These are phyloP conservation scores for Juncus effusus DNA, from an alignment of 176 grass and related monocot genomes.

Conservation along the genomic window DNA sequence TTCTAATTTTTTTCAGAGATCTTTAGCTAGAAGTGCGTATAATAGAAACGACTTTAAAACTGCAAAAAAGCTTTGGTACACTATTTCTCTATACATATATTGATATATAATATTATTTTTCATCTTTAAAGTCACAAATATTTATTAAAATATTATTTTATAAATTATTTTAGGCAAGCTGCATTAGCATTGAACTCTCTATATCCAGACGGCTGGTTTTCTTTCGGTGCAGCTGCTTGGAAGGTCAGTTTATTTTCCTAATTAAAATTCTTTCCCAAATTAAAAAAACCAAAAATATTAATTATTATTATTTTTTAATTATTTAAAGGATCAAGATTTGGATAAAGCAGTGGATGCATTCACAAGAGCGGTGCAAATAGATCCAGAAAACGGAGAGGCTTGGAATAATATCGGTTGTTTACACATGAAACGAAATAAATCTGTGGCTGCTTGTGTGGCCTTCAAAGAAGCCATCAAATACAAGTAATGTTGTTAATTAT, in stretches of 20 bases:
- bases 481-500: constrained; percentile 23
- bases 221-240: constrained; percentile 81
- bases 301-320: constrained; percentile 13
- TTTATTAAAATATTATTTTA: not conserved
- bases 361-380: constrained; percentile 85
- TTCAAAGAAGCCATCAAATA: constrained; percentile 96
- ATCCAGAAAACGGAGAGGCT: constrained; percentile 99
- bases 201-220: constrained; percentile 94
- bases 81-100: constrained; percentile 13
- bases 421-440: constrained; percentile 95
- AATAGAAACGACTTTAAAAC: constrained; percentile 69
- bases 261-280: constrained; percentile 18
- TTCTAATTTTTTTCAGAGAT: constrained; percentile 45
- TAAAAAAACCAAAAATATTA: not conserved
- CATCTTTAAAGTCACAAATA: not conserved
- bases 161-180: constrained; percentile 62
- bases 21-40: constrained; percentile 80
- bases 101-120: constrained; percentile 6
- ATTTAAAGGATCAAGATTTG: constrained; percentile 70
- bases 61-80: constrained; percentile 81
- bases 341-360: constrained; percentile 93
- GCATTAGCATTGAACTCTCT: constrained; percentile 86
- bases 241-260: constrained; percentile 44
- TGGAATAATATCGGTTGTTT: constrained; percentile 97
- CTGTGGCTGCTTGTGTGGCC: constrained; percentile 64